phyloP scores from a whole-genome alignment of 1,284 basidiomycete species.

The Ganoderma sp. region DNA sequence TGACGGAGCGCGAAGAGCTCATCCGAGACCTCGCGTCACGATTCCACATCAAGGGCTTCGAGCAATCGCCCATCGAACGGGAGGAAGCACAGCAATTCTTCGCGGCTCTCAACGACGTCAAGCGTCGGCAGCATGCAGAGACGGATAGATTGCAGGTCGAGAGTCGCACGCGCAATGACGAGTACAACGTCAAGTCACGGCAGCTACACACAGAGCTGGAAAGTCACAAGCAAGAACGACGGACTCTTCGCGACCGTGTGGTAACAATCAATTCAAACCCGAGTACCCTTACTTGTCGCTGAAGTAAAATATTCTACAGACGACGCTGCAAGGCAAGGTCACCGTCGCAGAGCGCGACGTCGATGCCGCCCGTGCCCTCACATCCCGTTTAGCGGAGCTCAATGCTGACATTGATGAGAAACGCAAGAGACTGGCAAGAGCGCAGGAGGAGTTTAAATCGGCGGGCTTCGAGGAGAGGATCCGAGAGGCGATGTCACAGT shows the following conservation, averaged over 20 bases:
- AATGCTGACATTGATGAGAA: constrained; percentile 70
- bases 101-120: constrained; percentile 61
- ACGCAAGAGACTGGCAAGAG: constrained; percentile 57
- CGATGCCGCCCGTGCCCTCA: constrained; percentile 35
- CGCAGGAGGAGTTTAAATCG: constrained; percentile 62
- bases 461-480: constrained; percentile 77
- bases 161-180: constrained; percentile 57
- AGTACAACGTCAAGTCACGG: constrained; percentile 61
- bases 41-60: constrained; percentile 79
- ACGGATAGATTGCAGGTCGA: constrained; percentile 73
- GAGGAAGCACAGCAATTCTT: constrained; percentile 76
- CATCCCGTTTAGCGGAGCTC: constrained; percentile 37
- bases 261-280: constrained; percentile 46
- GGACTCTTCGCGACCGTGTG: constrained; percentile 63
- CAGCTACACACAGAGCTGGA: constrained; percentile 60
- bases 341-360: constrained; percentile 35
- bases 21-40: constrained; percentile 75
- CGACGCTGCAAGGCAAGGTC: constrained; percentile 31
- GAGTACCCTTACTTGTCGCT: background rate
- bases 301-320: constrained; percentile 20
- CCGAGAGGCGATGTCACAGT: constrained; percentile 60
- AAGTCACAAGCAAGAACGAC: constrained; percentile 56
- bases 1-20: constrained; percentile 74
- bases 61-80: constrained; percentile 65
- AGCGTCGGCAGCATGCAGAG: constrained; percentile 59